Evolutionary conservation across 208 protist species (phyloP).

Genomic region (Trypanosoma grayi): DNA sequence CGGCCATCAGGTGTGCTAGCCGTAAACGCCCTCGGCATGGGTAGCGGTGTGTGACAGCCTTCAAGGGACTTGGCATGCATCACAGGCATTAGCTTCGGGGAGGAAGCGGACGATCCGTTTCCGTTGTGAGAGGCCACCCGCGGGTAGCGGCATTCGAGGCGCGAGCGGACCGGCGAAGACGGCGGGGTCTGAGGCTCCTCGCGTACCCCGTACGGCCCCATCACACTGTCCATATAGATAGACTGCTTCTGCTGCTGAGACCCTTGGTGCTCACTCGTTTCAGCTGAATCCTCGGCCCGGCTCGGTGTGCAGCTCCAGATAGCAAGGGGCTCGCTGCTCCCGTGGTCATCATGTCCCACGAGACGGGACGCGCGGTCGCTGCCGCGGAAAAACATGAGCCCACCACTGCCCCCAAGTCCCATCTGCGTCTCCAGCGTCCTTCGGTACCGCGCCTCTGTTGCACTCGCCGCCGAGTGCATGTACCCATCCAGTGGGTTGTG

Average conservation of each 20-base stretch:
- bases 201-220: neutral
- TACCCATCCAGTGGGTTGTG: slow-evolving; percentile 9
- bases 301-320: neutral
- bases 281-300: neutral
- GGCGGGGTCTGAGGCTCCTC: slow-evolving; percentile 12
- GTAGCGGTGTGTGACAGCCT: slow-evolving; percentile 14
- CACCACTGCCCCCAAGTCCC: slow-evolving; percentile 19
- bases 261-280: neutral
- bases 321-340: no score
- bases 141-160: neutral
- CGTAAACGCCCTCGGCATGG: neutral
- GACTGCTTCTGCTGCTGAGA: neutral
- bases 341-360: neutral
- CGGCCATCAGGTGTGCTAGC: neutral
- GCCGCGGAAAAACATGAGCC: slow-evolving; percentile 15
- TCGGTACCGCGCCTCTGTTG: slow-evolving; percentile 18
- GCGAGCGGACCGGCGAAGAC: neutral
- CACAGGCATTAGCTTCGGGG: neutral
- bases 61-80: neutral
- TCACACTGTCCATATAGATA: neutral
- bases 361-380: neutral
- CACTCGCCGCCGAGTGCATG: neutral
- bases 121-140: neutral
- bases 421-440: slow-evolving; percentile 18
- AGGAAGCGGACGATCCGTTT: neutral